These are phyloP conservation scores for Blastobotrys illinoisensis DNA, from an alignment of 1,139 yeast genomes.

Conservation along the genomic window DNA sequence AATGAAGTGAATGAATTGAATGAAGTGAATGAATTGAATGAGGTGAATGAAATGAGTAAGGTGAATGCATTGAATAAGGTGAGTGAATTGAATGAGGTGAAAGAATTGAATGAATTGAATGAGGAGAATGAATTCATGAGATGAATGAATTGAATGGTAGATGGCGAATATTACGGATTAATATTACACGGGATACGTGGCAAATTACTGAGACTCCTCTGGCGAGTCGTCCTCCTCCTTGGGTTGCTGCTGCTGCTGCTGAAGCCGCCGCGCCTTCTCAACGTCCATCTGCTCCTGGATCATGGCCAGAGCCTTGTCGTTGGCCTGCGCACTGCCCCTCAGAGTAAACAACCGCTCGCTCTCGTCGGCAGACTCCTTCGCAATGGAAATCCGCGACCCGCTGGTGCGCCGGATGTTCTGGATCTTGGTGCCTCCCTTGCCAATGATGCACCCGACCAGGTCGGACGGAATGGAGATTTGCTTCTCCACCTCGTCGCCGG, in stretches of 20 bases:
- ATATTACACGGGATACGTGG: not conserved
- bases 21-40: too few relatives aligned
- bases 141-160: too few relatives aligned
- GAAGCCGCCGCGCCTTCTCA: slow-evolving; percentile 62
- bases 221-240: not conserved
- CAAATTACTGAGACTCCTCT: not conserved
- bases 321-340: slow-evolving; percentile 57
- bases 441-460: slow-evolving; percentile 87
- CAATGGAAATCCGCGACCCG: slow-evolving; percentile 77
- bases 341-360: slow-evolving; percentile 70
- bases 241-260: slow-evolving; percentile 1
- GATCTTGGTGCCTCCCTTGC: slow-evolving; percentile 79
- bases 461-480: slow-evolving; percentile 64
- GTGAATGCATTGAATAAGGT: too few relatives aligned
- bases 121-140: too few relatives aligned
- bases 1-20: too few relatives aligned
- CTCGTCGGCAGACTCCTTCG: slow-evolving; percentile 57
- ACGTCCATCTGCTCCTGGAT: slow-evolving; percentile 70
- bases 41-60: too few relatives aligned
- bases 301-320: slow-evolving; percentile 63
- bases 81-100: too few relatives aligned
- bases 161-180: too few relatives aligned
- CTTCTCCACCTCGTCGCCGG: slow-evolving; percentile 34
- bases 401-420: slow-evolving; percentile 79
- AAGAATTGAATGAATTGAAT: too few relatives aligned